Evolutionary conservation across 352 stramenopile species (phyloP), one percentile per base, ranked within the genome.

Genomic region (Halophytophthora polymorphica): DNA sequence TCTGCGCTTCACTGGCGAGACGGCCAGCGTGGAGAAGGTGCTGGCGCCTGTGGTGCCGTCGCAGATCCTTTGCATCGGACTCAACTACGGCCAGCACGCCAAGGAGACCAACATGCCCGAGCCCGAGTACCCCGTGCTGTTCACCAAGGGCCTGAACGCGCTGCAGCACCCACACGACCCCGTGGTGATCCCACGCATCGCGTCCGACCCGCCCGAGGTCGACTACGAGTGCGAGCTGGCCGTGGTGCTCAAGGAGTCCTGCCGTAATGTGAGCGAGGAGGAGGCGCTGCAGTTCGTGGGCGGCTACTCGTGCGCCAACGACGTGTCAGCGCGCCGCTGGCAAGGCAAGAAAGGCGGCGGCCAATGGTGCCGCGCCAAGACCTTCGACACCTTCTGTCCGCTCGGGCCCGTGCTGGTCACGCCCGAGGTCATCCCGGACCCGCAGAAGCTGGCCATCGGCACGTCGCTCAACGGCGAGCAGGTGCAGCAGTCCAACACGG

Each of bases 161-260:
- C 49, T 96, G 39, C 83, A 90, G 58, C 43, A 92, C 56, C 88
- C 85, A 3, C 69, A 88, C 44, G 77, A 80, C 19, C 66, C 83
- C 1, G 71, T 97, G 11, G 73, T 91, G 41, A 90, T 96, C 43
- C 89, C 88, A 3, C 77, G 78, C 28, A 73, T 91, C 17, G 74
- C 82, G 6, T 72, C 64, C 4, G 67, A 76, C 18, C 78, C 79
- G 8, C 66, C 72, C 18, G 79, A 96, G 56, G 69, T 96, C 11
- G 90, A 97, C 59, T 96, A 96, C 47, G 90, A 97, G 52, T 95
- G 86, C 55, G 90, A 97, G 54, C 71, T 97, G 21, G 90, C 86
- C 0, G 82, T 97, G 1, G 68, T 97, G 39, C 82, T 96, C 23
- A 81, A 83, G n/a, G 73, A 90, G 41, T 60, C 55, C 12, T 88